Evolutionary conservation across 345 rosid species (phyloP), one percentile per base, ranked within the genome.

Genomic region (Arabidopsis suecica): DNA sequence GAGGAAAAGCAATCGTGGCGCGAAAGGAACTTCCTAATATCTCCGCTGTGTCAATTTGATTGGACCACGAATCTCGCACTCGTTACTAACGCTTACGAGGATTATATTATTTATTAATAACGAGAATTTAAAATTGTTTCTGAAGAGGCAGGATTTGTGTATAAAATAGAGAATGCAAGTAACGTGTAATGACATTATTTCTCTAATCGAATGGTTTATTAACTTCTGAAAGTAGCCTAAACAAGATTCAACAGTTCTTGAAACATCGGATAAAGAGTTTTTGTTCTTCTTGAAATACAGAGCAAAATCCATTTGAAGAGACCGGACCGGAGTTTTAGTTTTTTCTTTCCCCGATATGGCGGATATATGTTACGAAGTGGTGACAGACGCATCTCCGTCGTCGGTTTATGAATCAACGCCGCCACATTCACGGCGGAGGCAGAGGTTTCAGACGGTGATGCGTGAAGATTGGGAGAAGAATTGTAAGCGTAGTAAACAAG

Each of bases 351-450:
- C 10, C 9, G 25, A 51, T 25, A 88, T 86, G 96, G 84, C 85
- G 16, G 91, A 84, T 73, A 81, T 86, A 37, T 88, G 84, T 68
- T 78, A 83, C 49, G 88, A 84, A 37, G 75, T 86, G 13, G 80
- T 75, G 58, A 83, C 80, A 16, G 84, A 85, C 5, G 75, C 73
- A 37, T 79, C 84, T 11, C 50, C 79, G 5, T 7, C 72, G 22
- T 74, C 76, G 61, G 49, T 67, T 67, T 70, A 80, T 41, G 74
- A 78, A 58, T 47, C 80, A 8, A 79, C 63, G 61, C 65, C 84
- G 3, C 51, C 44, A 28, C 77, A 75, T 28, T 84, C 80, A 0
- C 83, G 87, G 12, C 73, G 91, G 74, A 82, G 88, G 60, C 77
- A 86, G 44, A 78, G 89, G 81, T 76, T 84, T 58, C 16, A 42